phyloP scores from a whole-genome alignment of 1,139 yeast genomes.

The Geotrichum fermentans region DNA sequence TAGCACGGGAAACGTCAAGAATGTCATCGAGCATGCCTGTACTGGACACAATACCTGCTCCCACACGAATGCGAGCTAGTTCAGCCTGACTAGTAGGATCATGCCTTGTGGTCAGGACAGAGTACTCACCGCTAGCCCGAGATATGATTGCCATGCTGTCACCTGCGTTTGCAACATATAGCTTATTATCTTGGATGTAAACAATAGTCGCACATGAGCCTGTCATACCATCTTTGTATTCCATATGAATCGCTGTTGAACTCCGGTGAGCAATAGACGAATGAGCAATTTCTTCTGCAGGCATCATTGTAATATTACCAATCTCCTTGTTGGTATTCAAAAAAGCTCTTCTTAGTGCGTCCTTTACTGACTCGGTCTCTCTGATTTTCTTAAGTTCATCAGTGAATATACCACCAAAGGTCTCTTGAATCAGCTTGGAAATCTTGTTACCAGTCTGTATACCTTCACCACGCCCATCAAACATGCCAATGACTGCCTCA shows the following conservation, averaged over 20 bases:
- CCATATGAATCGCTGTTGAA: constrained; percentile 34
- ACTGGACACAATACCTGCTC: constrained; percentile 87
- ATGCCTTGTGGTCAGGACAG: constrained; percentile 69
- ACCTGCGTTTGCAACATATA: constrained; percentile 87
- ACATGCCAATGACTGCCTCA: constrained; percentile 69
- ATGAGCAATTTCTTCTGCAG: constrained; percentile 35
- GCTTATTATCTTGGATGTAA: constrained; percentile 62
- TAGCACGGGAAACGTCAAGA: constrained; percentile 80
- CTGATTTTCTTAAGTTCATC: constrained; percentile 55
- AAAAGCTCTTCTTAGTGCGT: constrained; percentile 78
- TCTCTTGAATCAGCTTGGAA: constrained; percentile 68
- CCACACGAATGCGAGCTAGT: constrained; percentile 79
- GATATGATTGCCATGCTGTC: constrained; percentile 82
- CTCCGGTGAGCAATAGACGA: constrained; percentile 35
- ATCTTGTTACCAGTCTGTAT: constrained; percentile 49
- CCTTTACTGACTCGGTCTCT: constrained; percentile 44
- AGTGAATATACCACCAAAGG: constrained; percentile 58
- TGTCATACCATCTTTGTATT: constrained; percentile 60
- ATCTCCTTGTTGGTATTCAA: constrained; percentile 76
- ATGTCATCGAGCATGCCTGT: constrained; percentile 83
- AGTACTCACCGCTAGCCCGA: constrained; percentile 73
- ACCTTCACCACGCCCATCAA: constrained; percentile 72
- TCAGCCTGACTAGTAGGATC: constrained; percentile 78
- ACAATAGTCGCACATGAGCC: constrained; percentile 84
- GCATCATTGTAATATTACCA: constrained; percentile 44